These are phyloP conservation scores for Aurantiochytrium sp. DNA, from an alignment of 108 stramenopile genomes.

Conservation along the genomic window DNA sequence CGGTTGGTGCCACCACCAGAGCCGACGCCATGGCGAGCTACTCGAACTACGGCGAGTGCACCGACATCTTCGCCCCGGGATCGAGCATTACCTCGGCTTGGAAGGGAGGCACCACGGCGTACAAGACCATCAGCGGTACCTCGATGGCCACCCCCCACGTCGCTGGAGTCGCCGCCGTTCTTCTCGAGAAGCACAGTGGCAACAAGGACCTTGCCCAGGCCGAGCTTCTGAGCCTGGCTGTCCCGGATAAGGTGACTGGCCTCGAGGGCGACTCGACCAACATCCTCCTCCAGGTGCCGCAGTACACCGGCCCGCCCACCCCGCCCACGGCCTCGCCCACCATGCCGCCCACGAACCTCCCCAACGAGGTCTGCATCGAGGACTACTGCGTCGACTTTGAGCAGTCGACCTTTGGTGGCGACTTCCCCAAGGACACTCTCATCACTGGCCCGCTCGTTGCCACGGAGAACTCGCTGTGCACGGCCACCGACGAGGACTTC, in stretches of 20 bases:
- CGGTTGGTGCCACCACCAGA: not conserved
- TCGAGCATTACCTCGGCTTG: not conserved
- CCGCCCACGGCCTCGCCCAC: not conserved
- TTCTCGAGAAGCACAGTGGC: not conserved
- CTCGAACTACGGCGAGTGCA: conserved; percentile 34
- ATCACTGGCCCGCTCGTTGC: not conserved
- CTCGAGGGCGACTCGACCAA: not conserved
- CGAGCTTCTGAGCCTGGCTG: not conserved
- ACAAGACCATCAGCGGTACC: conserved; percentile 28
- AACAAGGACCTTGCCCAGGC: not conserved
- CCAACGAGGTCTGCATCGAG: not conserved
- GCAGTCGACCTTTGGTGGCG: not conserved
- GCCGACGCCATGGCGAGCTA: conserved; percentile 12
- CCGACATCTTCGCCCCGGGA: conserved; percentile 35
- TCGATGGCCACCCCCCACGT: conserved; percentile 43
- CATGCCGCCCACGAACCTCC: not conserved
- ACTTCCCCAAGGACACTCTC: not conserved
- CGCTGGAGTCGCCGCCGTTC: conserved; percentile 32
- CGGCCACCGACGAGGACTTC: not conserved
- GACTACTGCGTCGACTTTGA: not conserved
- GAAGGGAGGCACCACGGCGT: not conserved
- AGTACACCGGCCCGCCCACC: conserved; percentile 2
- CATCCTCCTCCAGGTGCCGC: not conserved
- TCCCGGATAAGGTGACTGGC: not conserved
- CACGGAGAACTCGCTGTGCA: not conserved